Conservation (phyloP, 768 basidiomycete species). For the Pleurotus djamor region DNA sequence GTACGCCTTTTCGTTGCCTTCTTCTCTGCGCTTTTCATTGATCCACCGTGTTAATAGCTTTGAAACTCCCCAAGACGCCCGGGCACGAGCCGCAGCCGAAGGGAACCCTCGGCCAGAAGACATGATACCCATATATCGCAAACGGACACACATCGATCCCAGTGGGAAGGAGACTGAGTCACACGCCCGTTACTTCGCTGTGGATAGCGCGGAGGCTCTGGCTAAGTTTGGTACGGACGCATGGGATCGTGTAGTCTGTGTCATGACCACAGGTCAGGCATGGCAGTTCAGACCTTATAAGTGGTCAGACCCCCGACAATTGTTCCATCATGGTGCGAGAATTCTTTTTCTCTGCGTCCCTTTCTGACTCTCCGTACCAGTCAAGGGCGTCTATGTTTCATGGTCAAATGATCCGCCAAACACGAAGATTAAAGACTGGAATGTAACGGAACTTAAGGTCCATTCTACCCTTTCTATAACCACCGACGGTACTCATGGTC, state of each 20-base stretch:
- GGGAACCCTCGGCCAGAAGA: conserved; percentile 80
- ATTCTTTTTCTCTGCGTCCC: not conserved
- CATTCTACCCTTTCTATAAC: conserved; percentile 7
- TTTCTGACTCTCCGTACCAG: conserved; percentile 34
- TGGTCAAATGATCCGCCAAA: conserved; percentile 94
- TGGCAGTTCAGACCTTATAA: conserved; percentile 99
- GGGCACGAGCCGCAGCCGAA: conserved; percentile 62
- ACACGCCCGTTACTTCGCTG: conserved; percentile 74
- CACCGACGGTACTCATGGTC: not conserved
- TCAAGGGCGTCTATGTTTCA: conserved; percentile 94
- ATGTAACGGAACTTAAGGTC: conserved; percentile 93
- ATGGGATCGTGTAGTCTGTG: conserved; percentile 97
- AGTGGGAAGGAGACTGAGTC: conserved; percentile 58
- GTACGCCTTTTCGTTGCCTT: conserved; percentile 35
- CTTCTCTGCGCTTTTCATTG: not conserved
- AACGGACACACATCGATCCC: conserved; percentile 68
- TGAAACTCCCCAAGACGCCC: conserved; percentile 74
- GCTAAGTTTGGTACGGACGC: conserved; percentile 90
- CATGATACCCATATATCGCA: conserved; percentile 84
- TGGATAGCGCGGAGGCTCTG: conserved; percentile 91
- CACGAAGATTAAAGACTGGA: conserved; percentile 91
- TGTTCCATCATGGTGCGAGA: conserved; percentile 88
- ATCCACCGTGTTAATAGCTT: conserved; percentile 40
- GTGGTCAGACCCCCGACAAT: conserved; percentile 88
- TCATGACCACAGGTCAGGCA: conserved; percentile 96